Evolutionary conservation across 2,329 filamentous ascomycete genomes (phyloP).

Genomic region (Aspergillus oerlinghausenensis): DNA sequence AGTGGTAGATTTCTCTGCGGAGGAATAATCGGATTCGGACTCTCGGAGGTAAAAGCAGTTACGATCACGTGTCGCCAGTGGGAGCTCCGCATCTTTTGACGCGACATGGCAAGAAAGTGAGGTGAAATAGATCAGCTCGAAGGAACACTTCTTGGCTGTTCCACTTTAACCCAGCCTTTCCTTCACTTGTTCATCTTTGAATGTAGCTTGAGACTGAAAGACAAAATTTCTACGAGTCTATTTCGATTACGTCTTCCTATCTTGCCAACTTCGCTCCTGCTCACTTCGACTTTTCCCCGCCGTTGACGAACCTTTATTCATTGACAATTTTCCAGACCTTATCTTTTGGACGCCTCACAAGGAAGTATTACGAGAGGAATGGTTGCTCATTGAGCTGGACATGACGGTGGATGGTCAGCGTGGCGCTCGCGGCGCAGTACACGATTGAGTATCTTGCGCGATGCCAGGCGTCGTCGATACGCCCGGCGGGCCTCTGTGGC

Average conservation of each 20-base stretch:
- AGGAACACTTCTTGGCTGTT: background rate
- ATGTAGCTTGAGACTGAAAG: background rate
- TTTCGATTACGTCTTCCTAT: background rate
- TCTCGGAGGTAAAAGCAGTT: background rate
- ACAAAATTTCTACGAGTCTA: background rate
- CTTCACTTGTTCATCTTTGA: background rate
- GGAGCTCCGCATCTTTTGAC: conserved; percentile 15
- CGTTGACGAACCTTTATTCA: background rate
- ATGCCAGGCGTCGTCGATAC: conserved; percentile 40
- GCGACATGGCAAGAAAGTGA: conserved; percentile 8
- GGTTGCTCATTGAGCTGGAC: conserved; percentile 24
- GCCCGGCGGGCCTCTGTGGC: conserved; percentile 24
- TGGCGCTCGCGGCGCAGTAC: conserved; percentile 36
- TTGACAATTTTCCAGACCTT: background rate
- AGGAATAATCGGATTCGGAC: background rate
- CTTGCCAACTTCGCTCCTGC: background rate
- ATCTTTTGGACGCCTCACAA: background rate
- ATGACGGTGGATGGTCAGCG: conserved; percentile 35
- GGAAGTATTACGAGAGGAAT: background rate
- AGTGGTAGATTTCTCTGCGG: background rate
- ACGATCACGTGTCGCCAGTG: conserved; percentile 11
- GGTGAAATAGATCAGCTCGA: conserved; percentile 1
- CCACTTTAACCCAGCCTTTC: background rate
- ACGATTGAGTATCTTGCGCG: conserved; percentile 31
- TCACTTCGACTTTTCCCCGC: background rate